Evolutionary conservation across 2,329 filamentous ascomycete genomes (phyloP).

Genomic region (Setomelanomma holmii): DNA sequence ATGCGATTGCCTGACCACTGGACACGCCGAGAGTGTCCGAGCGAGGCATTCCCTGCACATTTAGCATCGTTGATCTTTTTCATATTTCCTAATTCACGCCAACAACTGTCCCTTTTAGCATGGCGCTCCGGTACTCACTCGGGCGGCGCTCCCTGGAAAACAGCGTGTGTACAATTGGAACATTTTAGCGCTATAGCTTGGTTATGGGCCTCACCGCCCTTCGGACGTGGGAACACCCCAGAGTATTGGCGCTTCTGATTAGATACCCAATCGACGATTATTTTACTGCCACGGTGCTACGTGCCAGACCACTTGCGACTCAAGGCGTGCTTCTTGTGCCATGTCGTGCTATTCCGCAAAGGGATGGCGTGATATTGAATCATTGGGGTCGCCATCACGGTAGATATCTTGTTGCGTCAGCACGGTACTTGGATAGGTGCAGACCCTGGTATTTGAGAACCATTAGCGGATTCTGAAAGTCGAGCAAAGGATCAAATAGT

Average conservation of each 20-base stretch:
- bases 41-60: neutral
- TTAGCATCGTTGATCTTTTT: neutral
- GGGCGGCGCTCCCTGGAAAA: conserved; percentile 1
- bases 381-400: conserved; percentile 13
- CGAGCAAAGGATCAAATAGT: too few species aligned
- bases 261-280: neutral
- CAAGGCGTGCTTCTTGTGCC: conserved; percentile 6
- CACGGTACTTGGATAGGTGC: neutral
- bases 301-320: neutral
- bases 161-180: neutral
- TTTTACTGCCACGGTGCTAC: neutral
- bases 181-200: too few species aligned
- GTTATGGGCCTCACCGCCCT: too few species aligned
- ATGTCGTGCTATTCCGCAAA: neutral
- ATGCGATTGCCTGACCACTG: too few species aligned
- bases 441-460: too few species aligned
- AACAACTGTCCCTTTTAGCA: neutral
- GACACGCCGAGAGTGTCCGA: neutral
- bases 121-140: neutral
- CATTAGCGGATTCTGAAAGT: too few species aligned
- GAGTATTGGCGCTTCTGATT: neutral
- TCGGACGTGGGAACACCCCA: too few species aligned
- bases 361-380: conserved; percentile 25
- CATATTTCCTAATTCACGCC: neutral
- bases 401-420: neutral